Conservation (phyloP, 1,284 basidiomycete genomes). For the Lignosus rhinocerotis region DNA sequence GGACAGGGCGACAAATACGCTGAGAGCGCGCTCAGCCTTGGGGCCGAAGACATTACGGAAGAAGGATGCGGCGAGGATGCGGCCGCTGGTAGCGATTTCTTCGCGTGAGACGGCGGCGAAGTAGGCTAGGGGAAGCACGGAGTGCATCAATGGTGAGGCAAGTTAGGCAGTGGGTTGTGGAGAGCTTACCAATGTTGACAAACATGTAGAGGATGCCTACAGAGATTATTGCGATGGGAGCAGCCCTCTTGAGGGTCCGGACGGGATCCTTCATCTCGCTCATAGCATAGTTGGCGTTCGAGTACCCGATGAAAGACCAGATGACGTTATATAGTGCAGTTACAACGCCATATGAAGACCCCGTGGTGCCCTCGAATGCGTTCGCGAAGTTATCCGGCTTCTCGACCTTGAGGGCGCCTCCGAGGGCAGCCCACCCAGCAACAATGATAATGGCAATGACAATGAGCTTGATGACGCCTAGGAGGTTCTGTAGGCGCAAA, state of each 20-base stretch:
- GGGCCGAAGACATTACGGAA: slow-evolving; percentile 70
- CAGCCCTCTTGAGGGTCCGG: slow-evolving; percentile 65
- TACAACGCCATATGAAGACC: slow-evolving; percentile 54
- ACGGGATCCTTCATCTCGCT: slow-evolving; percentile 70
- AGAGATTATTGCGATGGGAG: slow-evolving; percentile 56
- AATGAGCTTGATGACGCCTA: slow-evolving; percentile 60
- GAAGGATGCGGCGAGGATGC: slow-evolving; percentile 65
- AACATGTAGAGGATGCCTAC: slow-evolving; percentile 57
- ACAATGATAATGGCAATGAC: slow-evolving; percentile 53
- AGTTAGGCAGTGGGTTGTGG: slow-evolving; percentile 29
- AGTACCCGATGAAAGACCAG: slow-evolving; percentile 65
- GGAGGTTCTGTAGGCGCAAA: slow-evolving; percentile 57
- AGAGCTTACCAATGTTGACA: slow-evolving; percentile 47
- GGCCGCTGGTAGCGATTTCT: slow-evolving; percentile 58
- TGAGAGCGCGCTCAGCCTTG: slow-evolving; percentile 58
- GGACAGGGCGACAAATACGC: slow-evolving; percentile 60
- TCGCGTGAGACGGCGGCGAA: slow-evolving; percentile 62
- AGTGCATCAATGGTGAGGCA: slow-evolving; percentile 43
- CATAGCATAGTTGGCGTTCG: slow-evolving; percentile 56
- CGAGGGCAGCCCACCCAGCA: slow-evolving; percentile 45
- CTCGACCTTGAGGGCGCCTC: slow-evolving; percentile 42
- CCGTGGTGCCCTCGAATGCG: slow-evolving; percentile 48
- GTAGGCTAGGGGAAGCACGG: slow-evolving; percentile 41
- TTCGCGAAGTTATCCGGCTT: slow-evolving; percentile 43
- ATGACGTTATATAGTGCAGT: slow-evolving; percentile 59